A percentile compares a stretch with the other conserved stretches of the same genome.
phyloP scores from a whole-genome alignment of 768 basidiomycete genomes.

The Amanita rimosa region DNA sequence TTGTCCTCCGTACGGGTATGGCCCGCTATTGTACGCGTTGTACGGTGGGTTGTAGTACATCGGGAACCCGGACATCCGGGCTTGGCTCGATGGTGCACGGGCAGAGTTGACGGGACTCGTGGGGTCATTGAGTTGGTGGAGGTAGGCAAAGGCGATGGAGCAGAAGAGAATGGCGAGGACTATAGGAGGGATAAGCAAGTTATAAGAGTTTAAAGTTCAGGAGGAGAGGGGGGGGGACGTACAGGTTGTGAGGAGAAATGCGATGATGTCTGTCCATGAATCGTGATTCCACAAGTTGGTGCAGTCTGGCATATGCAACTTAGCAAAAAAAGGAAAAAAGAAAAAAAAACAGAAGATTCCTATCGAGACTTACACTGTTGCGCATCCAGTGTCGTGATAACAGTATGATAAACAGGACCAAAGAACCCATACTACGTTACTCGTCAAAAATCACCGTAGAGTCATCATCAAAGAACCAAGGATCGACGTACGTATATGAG shows the following conservation, averaged over 20 bases:
- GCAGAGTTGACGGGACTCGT: constrained; percentile 38
- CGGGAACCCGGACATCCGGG: constrained; percentile 26
- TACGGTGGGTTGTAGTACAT: constrained; percentile 54
- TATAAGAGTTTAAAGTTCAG: neutral
- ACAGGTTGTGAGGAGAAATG: constrained; percentile 51
- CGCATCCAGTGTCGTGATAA: constrained; percentile 28
- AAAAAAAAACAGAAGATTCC: too few species aligned
- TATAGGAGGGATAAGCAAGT: constrained; percentile 14
- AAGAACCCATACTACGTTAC: constrained; percentile 35
- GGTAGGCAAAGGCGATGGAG: constrained; percentile 57
- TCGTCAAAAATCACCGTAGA: constrained; percentile 14
- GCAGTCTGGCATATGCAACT: constrained; percentile 41
- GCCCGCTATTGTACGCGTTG: constrained; percentile 22
- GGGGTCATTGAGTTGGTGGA: constrained; percentile 68
- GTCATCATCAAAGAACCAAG: neutral
- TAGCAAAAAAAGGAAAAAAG: too few species aligned
- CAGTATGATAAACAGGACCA: constrained; percentile 27
- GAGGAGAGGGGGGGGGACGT: constrained; percentile 12
- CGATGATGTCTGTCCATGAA: constrained; percentile 60
- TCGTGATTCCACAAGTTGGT: constrained; percentile 43
- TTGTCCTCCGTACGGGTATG: constrained; percentile 7
- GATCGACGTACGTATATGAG: constrained; percentile 25
- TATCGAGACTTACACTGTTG: constrained; percentile 26
- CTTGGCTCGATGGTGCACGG: constrained; percentile 32
- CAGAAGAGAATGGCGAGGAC: constrained; percentile 53